Conservation (phyloP, 2,329 filamentous ascomycete species). For the Botryotinia globosa region DNA sequence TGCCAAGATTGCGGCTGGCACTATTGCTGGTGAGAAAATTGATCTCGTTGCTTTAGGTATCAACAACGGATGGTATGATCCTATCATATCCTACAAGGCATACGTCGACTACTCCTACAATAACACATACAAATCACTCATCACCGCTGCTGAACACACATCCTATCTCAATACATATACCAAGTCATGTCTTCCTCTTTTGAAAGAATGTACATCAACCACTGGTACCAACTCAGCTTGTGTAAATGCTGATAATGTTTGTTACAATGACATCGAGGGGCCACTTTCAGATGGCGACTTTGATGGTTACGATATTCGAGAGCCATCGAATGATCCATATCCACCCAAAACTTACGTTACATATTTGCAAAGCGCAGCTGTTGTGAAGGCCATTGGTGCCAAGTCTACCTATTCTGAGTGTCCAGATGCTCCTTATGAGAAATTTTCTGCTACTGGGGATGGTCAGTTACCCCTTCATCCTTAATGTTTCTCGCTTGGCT, state of each 20-base stretch:
- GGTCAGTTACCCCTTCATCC: constrained; percentile 28
- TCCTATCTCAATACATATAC: constrained; percentile 40
- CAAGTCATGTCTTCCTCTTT: constrained; percentile 40
- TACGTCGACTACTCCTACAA: constrained; percentile 35
- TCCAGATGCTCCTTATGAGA: constrained; percentile 39
- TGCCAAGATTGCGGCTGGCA: constrained; percentile 46
- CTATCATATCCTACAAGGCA: constrained; percentile 50
- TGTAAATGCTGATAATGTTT: constrained; percentile 59
- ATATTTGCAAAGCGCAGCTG: constrained; percentile 42
- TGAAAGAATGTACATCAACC: constrained; percentile 40
- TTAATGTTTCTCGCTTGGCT: background rate
- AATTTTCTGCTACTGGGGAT: constrained; percentile 45
- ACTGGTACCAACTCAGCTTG: constrained; percentile 77
- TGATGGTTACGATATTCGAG: constrained; percentile 23
- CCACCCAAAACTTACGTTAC: constrained; percentile 41
- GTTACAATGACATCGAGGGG: constrained; percentile 33
- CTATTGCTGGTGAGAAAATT: constrained; percentile 38
- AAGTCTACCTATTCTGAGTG: constrained; percentile 44
- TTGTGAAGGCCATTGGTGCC: constrained; percentile 47
- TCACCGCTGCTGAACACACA: constrained; percentile 38
- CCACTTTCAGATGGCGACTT: constrained; percentile 20
- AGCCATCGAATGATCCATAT: constrained; percentile 34
- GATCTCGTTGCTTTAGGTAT: constrained; percentile 39
- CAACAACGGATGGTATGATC: constrained; percentile 48
- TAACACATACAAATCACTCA: constrained; percentile 43